These are phyloP conservation scores for Fusarium caatingaense DNA, from an alignment of 2,329 filamentous ascomycete species.

Conservation along the genomic window DNA sequence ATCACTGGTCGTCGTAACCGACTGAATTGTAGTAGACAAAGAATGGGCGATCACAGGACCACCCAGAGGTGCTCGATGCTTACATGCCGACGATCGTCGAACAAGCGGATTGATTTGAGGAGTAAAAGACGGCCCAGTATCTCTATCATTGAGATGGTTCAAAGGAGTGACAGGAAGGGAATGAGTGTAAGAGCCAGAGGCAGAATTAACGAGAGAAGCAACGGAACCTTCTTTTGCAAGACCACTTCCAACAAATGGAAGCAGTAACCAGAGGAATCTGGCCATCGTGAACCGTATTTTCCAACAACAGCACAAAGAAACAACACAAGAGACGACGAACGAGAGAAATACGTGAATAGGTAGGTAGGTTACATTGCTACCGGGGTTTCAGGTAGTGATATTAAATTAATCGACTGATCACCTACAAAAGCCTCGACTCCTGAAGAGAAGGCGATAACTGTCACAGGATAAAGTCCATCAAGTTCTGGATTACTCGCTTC, in stretches of 20 bases:
- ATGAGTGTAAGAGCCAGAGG: slow-evolving; percentile 30
- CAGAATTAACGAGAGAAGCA: slow-evolving; percentile 34
- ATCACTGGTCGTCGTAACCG: background rate
- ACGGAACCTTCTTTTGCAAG: slow-evolving; percentile 40
- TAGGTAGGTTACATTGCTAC: background rate
- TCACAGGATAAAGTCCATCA: background rate
- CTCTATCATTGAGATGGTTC: background rate
- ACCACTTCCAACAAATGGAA: slow-evolving; percentile 26
- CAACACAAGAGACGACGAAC: background rate
- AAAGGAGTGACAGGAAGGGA: slow-evolving; percentile 31
- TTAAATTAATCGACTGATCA: background rate
- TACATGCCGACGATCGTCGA: slow-evolving; percentile 16
- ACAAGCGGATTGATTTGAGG: background rate
- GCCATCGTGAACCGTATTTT: slow-evolving; percentile 26
- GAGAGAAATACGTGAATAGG: background rate
- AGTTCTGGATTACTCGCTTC: slow-evolving; percentile 15
- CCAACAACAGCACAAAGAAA: slow-evolving; percentile 16
- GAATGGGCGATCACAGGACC: background rate
- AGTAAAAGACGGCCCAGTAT: background rate
- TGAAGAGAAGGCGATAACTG: background rate
- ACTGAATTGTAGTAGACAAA: background rate
- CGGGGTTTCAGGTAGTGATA: slow-evolving; percentile 11
- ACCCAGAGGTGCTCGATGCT: background rate
- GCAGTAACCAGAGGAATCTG: slow-evolving; percentile 33
- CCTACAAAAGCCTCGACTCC: background rate